phyloP scores from a whole-genome alignment of 805 yeast genomes.

The Torulaspora indica region DNA sequence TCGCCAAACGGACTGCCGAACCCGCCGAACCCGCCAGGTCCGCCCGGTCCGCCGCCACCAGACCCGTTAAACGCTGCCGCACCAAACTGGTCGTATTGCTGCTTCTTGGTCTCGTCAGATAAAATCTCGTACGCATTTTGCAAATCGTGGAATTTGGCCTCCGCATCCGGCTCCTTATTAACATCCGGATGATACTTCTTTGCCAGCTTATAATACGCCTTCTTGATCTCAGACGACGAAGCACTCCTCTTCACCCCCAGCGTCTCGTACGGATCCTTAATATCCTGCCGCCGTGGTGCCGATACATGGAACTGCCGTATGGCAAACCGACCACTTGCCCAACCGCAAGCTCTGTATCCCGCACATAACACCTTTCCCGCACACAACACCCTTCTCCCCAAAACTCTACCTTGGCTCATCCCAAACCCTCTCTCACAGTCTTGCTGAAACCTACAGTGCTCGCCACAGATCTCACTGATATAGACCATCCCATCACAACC shows the following conservation, averaged over 20 bases:
- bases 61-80: slow-evolving; percentile 61
- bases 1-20: slow-evolving; percentile 37
- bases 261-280: slow-evolving; percentile 74
- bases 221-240: slow-evolving; percentile 78
- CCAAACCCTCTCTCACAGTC: neutral
- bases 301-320: slow-evolving; percentile 19
- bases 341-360: neutral
- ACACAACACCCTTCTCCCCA: slow-evolving; percentile 1
- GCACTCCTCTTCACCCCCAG: slow-evolving; percentile 75
- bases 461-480: no score
- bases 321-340: neutral
- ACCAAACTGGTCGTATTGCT: slow-evolving; percentile 90
- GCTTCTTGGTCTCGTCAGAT: slow-evolving; percentile 76
- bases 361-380: neutral
- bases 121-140: slow-evolving; percentile 93
- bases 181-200: slow-evolving; percentile 96
- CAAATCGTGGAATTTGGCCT: slow-evolving; percentile 81
- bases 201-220: slow-evolving; percentile 89
- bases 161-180: slow-evolving; percentile 85
- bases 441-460: neutral
- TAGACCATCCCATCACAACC: no score
- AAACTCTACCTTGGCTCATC: neutral
- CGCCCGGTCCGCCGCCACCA: slow-evolving; percentile 46
- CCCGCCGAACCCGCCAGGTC: slow-evolving; percentile 44
- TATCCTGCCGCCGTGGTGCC: slow-evolving; percentile 15